Conservation (phyloP, 1,139 yeast genomes). For the Debaryomyces singareniensis region DNA sequence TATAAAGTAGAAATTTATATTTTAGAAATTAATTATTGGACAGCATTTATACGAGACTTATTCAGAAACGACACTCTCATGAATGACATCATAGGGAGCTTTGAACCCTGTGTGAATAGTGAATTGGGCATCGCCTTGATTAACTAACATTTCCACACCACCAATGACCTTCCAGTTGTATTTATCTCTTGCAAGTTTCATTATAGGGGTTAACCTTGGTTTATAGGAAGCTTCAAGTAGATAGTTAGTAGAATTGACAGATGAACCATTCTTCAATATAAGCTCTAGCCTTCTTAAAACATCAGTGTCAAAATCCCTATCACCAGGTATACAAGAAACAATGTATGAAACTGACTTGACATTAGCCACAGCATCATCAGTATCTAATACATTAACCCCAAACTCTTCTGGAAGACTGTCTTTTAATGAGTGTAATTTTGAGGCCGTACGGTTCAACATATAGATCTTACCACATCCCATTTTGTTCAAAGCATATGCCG, state of each 20-base stretch:
- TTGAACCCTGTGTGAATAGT: slow-evolving; percentile 65
- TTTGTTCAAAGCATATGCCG: slow-evolving; percentile 74
- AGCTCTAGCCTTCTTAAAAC: slow-evolving; percentile 43
- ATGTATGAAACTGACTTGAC: slow-evolving; percentile 50
- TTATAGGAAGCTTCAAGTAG: slow-evolving; percentile 91
- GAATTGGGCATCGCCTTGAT: slow-evolving; percentile 90
- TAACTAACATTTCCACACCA: slow-evolving; percentile 86
- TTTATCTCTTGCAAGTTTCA: slow-evolving; percentile 62
- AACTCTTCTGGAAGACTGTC: slow-evolving; percentile 54
- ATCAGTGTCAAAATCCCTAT: slow-evolving; percentile 57
- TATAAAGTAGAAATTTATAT: no score
- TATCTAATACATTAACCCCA: slow-evolving; percentile 55
- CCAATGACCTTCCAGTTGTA: slow-evolving; percentile 69
- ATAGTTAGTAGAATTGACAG: slow-evolving; percentile 40
- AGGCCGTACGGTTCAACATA: slow-evolving; percentile 72
- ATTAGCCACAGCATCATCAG: slow-evolving; percentile 34
- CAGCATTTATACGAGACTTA: no score
- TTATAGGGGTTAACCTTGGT: slow-evolving; percentile 78
- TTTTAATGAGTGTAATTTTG: slow-evolving; percentile 57
- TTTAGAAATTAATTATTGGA: no score
- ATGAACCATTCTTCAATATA: slow-evolving; percentile 37
- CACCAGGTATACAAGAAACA: slow-evolving; percentile 89
- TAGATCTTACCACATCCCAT: slow-evolving; percentile 77
- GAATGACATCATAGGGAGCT: slow-evolving; percentile 57
- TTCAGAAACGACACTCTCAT: slow-evolving; percentile 46